These are phyloP conservation scores for Vitellaria paradoxa DNA, from an alignment of 179 eudicot species.

Conservation along the genomic window DNA sequence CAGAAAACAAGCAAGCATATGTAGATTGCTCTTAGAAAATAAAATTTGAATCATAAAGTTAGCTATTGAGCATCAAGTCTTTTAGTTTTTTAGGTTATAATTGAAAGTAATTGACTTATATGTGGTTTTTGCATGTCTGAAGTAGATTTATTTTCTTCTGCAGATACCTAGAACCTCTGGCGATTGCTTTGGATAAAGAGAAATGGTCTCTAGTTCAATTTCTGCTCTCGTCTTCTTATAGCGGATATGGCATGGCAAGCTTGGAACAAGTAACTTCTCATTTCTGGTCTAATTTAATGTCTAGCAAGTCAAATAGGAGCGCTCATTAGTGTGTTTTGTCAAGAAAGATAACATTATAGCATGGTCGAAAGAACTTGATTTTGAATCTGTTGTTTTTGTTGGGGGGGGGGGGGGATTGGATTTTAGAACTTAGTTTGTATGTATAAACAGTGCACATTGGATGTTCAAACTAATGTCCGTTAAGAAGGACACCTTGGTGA, in stretches of 20 bases:
- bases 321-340: no score
- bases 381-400: no score
- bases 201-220: constrained; percentile 93
- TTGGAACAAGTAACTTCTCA: constrained; percentile 66
- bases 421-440: no score
- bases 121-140: constrained; percentile 5
- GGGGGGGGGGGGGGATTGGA: no score
- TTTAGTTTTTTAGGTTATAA: not conserved
- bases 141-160: constrained; percentile 11
- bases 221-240: constrained; percentile 87
- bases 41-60: not conserved
- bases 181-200: constrained; percentile 87
- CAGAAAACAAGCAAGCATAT: no score
- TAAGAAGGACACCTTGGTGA: no score
- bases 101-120: not conserved
- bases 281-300: constrained; percentile 2
- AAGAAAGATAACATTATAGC: no score
- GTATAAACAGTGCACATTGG: not conserved
- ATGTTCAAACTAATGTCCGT: not conserved
- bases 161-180: constrained; percentile 94
- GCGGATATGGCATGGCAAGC: constrained; percentile 88
- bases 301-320: not conserved
- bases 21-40: not conserved
- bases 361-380: no score
- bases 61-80: no score